Percentiles rank a stretch among this genome's conserved stretches.
Conservation (phyloP, 495 filamentous ascomycete species). For the Hypoxylon fragiforme region DNA sequence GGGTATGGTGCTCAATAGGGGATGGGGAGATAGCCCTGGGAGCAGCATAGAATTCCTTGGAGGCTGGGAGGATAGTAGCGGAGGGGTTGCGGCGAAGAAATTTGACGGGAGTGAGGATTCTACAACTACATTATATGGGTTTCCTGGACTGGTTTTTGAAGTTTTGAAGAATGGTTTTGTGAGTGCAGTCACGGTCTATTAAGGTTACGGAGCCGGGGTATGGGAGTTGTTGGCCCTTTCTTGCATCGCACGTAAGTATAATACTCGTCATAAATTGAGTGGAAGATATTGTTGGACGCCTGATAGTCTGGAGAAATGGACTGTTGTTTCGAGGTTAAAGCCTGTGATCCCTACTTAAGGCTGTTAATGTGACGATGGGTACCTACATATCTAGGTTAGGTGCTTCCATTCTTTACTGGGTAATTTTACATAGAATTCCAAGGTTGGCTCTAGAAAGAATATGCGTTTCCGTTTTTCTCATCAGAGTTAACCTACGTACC, state of each 20-base stretch:
- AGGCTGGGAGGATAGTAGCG: slow-evolving; percentile 79
- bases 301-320: no score
- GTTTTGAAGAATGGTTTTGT: slow-evolving; percentile 91
- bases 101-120: slow-evolving; percentile 61
- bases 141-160: slow-evolving; percentile 92
- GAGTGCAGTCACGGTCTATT: slow-evolving; percentile 88
- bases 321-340: no score
- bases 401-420: no score
- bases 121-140: slow-evolving; percentile 90
- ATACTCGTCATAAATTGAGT: neutral
- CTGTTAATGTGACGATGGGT: no score
- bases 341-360: no score
- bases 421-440: no score
- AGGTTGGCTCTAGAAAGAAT: no score
- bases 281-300: neutral
- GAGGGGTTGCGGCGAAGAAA: slow-evolving; percentile 45
- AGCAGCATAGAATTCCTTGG: slow-evolving; percentile 88
- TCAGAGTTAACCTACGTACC: no score
- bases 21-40: slow-evolving; percentile 88
- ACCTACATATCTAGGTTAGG: no score
- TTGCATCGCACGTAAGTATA: slow-evolving; percentile 5
- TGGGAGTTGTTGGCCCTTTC: slow-evolving; percentile 7
- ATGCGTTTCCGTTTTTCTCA: no score
- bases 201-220: neutral
- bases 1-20: slow-evolving; percentile 86